These are phyloP conservation scores for Eucalyptus decipiens DNA, from an alignment of 345 rosid species.

Conservation along the genomic window DNA sequence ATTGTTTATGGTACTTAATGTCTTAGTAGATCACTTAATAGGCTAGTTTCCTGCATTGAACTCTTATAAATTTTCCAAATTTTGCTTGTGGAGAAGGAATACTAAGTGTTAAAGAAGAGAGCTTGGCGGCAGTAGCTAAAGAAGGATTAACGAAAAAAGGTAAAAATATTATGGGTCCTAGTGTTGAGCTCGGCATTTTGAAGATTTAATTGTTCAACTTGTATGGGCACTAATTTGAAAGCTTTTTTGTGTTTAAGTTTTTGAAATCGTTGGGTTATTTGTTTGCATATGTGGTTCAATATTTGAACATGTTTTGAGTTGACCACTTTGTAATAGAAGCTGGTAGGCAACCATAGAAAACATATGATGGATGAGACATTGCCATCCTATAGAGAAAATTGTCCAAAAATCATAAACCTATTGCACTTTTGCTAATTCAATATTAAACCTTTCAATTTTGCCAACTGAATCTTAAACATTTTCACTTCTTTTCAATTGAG, in stretches of 20 bases:
- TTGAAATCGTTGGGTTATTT: background rate
- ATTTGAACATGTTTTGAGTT: background rate
- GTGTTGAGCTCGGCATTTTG: background rate
- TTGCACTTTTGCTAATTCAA: too few relatives aligned
- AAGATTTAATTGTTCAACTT: background rate
- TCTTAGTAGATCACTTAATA: background rate
- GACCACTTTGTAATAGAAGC: background rate
- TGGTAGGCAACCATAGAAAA: background rate
- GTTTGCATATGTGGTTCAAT: background rate
- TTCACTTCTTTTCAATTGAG: too few relatives aligned
- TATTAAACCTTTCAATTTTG: too few relatives aligned
- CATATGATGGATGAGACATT: background rate
- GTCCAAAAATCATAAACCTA: accelerated
- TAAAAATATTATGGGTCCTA: background rate
- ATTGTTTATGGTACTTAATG: background rate
- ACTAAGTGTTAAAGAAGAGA: too few relatives aligned
- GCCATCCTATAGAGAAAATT: background rate
- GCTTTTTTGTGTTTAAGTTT: background rate
- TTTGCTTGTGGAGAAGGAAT: background rate
- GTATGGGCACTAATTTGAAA: background rate
- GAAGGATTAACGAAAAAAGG: too few relatives aligned
- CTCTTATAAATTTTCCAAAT: background rate
- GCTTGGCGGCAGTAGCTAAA: too few relatives aligned
- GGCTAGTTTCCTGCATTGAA: background rate
- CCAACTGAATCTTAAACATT: too few relatives aligned